A percentile compares a stretch with the other conserved stretches of the same genome.
These are phyloP conservation scores for Fusarium citri DNA, from an alignment of 2,329 filamentous ascomycete species.

Conservation along the genomic window DNA sequence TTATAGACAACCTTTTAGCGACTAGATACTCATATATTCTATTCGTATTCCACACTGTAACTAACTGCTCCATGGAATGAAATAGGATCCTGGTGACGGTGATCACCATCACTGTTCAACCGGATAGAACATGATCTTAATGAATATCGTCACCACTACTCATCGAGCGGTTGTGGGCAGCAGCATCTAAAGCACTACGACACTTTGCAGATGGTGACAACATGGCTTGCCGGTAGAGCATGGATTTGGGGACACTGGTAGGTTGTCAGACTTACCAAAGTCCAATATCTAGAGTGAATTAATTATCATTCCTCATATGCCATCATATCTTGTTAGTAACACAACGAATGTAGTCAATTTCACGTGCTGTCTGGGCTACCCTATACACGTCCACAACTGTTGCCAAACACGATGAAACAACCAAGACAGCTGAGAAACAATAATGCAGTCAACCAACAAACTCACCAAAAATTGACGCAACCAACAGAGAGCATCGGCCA, in stretches of 20 bases:
- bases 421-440: neutral
- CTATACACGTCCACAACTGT: neutral
- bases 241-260: too few relatives aligned
- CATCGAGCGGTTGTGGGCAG: accelerated
- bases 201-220: too few relatives aligned
- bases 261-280: accelerated
- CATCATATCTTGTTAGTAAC: neutral
- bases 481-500: neutral
- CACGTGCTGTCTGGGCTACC: neutral
- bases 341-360: neutral
- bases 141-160: too few relatives aligned
- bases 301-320: neutral
- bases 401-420: neutral
- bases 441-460: neutral
- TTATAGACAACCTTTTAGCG: too few relatives aligned
- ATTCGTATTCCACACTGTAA: too few relatives aligned
- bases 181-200: accelerated
- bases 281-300: neutral
- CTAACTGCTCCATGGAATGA: too few relatives aligned
- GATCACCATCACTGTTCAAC: too few relatives aligned
- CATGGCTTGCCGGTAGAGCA: too few relatives aligned
- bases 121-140: too few relatives aligned
- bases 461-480: neutral
- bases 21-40: too few relatives aligned
- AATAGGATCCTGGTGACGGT: too few relatives aligned